These are phyloP conservation scores for Cercophora sp. DNA, from an alignment of 495 filamentous ascomycete species.

Conservation along the genomic window DNA sequence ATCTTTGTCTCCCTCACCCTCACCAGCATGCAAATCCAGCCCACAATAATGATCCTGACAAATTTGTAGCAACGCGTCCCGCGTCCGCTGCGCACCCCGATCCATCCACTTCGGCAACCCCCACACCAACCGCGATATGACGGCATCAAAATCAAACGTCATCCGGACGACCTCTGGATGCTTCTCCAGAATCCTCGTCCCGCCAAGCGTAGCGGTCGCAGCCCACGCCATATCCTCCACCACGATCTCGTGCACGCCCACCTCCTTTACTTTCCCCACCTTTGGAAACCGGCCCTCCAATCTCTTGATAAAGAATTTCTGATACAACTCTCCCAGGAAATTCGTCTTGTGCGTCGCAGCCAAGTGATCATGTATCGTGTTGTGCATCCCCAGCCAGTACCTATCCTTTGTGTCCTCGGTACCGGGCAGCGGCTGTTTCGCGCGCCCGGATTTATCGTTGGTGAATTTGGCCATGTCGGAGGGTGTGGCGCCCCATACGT, in stretches of 20 bases:
- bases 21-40: too few relatives aligned
- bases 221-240: slow-evolving; percentile 11
- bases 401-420: slow-evolving; percentile 2
- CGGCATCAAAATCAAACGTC: slow-evolving; percentile 17
- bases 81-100: slow-evolving; percentile 44
- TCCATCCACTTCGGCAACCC: slow-evolving; percentile 51
- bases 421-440: not conserved
- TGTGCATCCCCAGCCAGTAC: slow-evolving; percentile 6
- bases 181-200: slow-evolving; percentile 6
- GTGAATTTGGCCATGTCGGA: slow-evolving; percentile 10
- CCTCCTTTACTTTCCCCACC: too few relatives aligned
- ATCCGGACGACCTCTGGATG: slow-evolving; percentile 8
- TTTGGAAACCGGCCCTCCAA: too few relatives aligned
- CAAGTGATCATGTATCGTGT: slow-evolving; percentile 3
- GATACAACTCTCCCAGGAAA: slow-evolving; percentile 10
- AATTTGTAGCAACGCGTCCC: slow-evolving; percentile 1
- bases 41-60: too few relatives aligned
- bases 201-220: slow-evolving; percentile 7
- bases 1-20: slow-evolving; percentile 12
- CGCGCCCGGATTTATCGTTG: slow-evolving; percentile 9
- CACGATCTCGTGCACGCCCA: slow-evolving; percentile 9
- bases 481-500: not conserved
- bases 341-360: not conserved
- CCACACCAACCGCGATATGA: slow-evolving; percentile 8
- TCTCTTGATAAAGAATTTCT: too few relatives aligned